A percentile compares a stretch with the other conserved stretches of the same genome.
phyloP scores from a whole-genome alignment of 2,329 filamentous ascomycete genomes.

The Trichoderma sp. region DNA sequence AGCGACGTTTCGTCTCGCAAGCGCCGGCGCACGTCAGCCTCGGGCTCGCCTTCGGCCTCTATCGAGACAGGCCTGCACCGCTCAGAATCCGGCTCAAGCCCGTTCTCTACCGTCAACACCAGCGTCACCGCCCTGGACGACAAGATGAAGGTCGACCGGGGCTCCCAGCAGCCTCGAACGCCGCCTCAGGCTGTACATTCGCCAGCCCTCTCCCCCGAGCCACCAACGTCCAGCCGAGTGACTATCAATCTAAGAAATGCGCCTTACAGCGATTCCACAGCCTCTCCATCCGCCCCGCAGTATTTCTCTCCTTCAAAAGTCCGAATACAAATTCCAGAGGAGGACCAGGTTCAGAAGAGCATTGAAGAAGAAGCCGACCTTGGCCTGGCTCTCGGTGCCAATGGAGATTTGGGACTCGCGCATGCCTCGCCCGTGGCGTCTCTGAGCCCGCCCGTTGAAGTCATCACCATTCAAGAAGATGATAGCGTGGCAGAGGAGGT shows the following conservation, averaged over 20 bases:
- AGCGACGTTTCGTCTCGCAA: slow-evolving; percentile 60
- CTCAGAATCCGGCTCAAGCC: slow-evolving; percentile 41
- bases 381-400: slow-evolving; percentile 40
- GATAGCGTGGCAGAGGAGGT: slow-evolving; percentile 37
- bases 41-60: slow-evolving; percentile 59
- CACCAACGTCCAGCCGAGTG: slow-evolving; percentile 59
- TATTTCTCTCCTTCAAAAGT: not conserved
- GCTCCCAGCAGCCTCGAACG: slow-evolving; percentile 43
- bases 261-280: slow-evolving; percentile 46
- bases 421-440: slow-evolving; percentile 46
- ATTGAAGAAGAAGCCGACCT: slow-evolving; percentile 52
- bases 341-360: slow-evolving; percentile 47
- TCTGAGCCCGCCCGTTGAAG: slow-evolving; percentile 51
- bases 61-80: slow-evolving; percentile 47
- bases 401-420: slow-evolving; percentile 35
- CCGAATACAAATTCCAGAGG: slow-evolving; percentile 3
- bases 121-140: slow-evolving; percentile 37
- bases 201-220: slow-evolving; percentile 39
- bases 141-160: slow-evolving; percentile 45
- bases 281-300: slow-evolving; percentile 33
- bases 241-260: slow-evolving; percentile 63
- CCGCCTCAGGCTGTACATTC: slow-evolving; percentile 44
- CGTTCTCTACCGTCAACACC: slow-evolving; percentile 35
- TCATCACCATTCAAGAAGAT: slow-evolving; percentile 47
- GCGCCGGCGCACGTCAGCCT: slow-evolving; percentile 63